phyloP scores from a whole-genome alignment of 371 early-diverging fungal genomes.

The Apophysomyces elegans region DNA sequence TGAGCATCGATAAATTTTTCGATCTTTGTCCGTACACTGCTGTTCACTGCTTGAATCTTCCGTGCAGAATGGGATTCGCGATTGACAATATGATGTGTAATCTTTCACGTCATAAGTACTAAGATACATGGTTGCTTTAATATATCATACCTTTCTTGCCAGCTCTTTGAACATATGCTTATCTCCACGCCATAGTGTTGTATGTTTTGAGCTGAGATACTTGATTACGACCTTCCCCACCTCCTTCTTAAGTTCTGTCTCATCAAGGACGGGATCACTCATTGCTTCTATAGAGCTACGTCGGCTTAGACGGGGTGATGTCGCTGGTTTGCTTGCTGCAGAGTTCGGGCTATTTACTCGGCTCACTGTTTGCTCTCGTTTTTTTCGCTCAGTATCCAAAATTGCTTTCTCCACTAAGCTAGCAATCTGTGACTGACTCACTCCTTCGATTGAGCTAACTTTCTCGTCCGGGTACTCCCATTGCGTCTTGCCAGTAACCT shows the following conservation, averaged over 20 bases:
- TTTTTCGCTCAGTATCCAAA: conserved; percentile 24
- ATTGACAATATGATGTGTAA: conserved; percentile 56
- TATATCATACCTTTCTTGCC: conserved; percentile 44
- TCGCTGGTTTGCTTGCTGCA: conserved; percentile 5
- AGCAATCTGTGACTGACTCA: conserved; percentile 27
- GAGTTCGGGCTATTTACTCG: conserved; percentile 5
- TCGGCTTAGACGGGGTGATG: conserved; percentile 14
- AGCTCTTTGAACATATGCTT: conserved; percentile 55
- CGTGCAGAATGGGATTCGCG: conserved; percentile 42
- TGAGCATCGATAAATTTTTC: conserved; percentile 52
- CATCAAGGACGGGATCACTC: conserved; percentile 22
- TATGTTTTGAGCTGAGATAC: conserved; percentile 40
- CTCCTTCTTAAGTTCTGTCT: conserved; percentile 47
- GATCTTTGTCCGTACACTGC: conserved; percentile 37
- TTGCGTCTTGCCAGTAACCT: conserved; percentile 43
- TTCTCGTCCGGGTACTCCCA: conserved; percentile 48
- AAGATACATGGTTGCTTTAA: neutral
- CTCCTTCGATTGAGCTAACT: conserved; percentile 37
- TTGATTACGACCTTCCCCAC: conserved; percentile 50
- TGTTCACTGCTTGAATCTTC: conserved; percentile 40
- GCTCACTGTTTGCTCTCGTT: conserved; percentile 10
- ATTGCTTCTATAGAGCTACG: conserved; percentile 10
- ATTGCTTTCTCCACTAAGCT: conserved; percentile 37
- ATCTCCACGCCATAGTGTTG: conserved; percentile 45
- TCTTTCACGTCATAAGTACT: conserved; percentile 20